Base-by-base conservation (phyloP, 2,329 filamentous ascomycete species). In the Magnaporthiopsis incrustans region DNA sequence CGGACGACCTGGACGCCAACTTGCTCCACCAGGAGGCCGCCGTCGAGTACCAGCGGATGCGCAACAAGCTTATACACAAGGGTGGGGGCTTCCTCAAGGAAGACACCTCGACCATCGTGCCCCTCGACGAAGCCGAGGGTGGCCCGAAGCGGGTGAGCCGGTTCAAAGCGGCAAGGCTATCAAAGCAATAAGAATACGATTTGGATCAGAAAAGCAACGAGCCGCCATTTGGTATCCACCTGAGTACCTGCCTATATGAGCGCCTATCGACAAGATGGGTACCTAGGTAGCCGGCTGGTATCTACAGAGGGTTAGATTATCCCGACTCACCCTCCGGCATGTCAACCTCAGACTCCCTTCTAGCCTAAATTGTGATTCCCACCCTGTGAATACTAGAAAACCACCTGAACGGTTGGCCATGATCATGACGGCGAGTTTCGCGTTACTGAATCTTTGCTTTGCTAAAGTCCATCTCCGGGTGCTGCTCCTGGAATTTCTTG, bases 401-500 rank as follows among this genome's bases (percentile, higher is more conserved):
- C 14, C 11, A 50, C 22, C 33, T 27, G 27, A 53, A 60, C 33
- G n/a, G 15, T 27, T 61, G 59, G 10, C 6, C 6, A 53, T 25
- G 44, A 11, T 53, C 44, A 53, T 25, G 18, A 25, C 10, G n/a
- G n/a, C 18, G 11, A 25, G n/a, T 53, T 53, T 61, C n/a, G 30
- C 18, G 57, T 59, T 77, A 87, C 71, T 77, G 82, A 65, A 89
- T 84, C 79, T 89, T 87, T 67, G 86, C 87, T 60, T 89, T 89
- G 73, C 81, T 85, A 71, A 90, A 89, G 74, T 90, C 87, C 83
- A 90, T 86, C 78, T 89, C 87, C 0, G 86, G 85, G 70, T 88
- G 85, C 76, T 97, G 87, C 62, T 80, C 81, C 85, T 97, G 89
- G 79, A 99, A 98, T 80, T 96, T 92, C 79, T 91, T 90, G 74